A percentile compares a stretch with the other conserved stretches of the same genome.
phyloP scores from a whole-genome alignment of 352 stramenopile genomes.

The Phytophthora agathidicida region DNA sequence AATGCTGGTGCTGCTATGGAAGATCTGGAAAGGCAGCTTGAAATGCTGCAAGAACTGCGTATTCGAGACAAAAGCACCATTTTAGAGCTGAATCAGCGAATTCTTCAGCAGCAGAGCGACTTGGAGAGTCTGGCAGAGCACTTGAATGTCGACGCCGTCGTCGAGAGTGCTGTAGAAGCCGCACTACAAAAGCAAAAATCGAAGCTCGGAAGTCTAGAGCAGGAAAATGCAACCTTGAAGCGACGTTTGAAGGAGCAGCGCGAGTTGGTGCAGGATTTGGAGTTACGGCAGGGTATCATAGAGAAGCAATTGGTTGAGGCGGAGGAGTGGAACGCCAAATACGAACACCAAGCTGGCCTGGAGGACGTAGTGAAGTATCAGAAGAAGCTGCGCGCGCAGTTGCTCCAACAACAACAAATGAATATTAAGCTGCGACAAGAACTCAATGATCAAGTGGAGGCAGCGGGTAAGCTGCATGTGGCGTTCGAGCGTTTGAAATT shows the following conservation, averaged over 20 bases:
- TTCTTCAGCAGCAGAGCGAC: constrained; percentile 65
- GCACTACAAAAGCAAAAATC: constrained; percentile 41
- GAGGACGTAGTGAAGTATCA: constrained; percentile 80
- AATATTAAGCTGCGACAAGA: constrained; percentile 67
- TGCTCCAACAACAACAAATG: constrained; percentile 60
- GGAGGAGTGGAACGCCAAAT: constrained; percentile 69
- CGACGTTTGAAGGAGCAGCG: constrained; percentile 58
- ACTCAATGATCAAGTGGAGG: constrained; percentile 68
- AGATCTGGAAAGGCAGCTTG: constrained; percentile 64
- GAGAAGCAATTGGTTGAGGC: constrained; percentile 66
- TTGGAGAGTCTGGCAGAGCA: constrained; percentile 64
- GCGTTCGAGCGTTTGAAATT: constrained; percentile 68
- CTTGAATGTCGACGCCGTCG: constrained; percentile 43
- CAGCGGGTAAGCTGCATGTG: constrained; percentile 53
- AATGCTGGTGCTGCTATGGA: constrained; percentile 22
- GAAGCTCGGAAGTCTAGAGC: constrained; percentile 29
- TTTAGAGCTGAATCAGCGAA: constrained; percentile 57
- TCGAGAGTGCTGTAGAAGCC: constrained; percentile 39
- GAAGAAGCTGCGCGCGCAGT: constrained; percentile 70
- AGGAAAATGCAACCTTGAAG: constrained; percentile 49
- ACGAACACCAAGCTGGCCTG: constrained; percentile 66
- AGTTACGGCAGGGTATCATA: constrained; percentile 57
- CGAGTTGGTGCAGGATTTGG: constrained; percentile 53
- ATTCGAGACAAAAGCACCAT: constrained; percentile 68
- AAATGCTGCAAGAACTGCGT: constrained; percentile 70